Evolutionary conservation across 495 filamentous ascomycete species (phyloP), one percentile per base, ranked within the genome.

Genomic region (Pyrenopolyporus hunteri): DNA sequence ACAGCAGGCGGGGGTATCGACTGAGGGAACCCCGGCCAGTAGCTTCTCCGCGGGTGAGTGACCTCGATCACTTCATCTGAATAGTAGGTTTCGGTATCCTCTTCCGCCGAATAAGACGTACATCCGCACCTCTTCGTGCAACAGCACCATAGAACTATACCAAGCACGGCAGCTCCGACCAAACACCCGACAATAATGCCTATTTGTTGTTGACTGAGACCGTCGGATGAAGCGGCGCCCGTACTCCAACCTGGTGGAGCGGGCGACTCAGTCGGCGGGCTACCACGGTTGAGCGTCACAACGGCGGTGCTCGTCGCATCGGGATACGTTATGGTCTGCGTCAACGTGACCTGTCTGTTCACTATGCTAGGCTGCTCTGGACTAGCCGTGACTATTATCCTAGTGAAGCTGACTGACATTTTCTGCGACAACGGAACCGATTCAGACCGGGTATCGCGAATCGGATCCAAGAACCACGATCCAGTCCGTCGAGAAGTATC

Each of bases 301-400:
- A 69, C 13, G 9, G 66, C 59, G 2, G 69, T 71, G 16, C 56
- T 67, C 8, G 63, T 71, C 7, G 57, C 60, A 51, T 67, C 69
- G 14, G 63, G 56, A 22, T 64, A 61, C 0, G 59, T 69, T 36
- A 71, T 64, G 6, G 57, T 67, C 40, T 71, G 69, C 8, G 69
- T 71, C 22, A 71, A 51, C 8, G 62, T 57, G 20, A 62, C 63
- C 17, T 69, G 66, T 20, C 66, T 63, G 40, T 37, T 33, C 14
- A 45, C 13, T 17, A 63, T 35, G n/a, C 32, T 49, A 20, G 52
- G 42, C 6, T 42, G 23, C 17, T 53, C 51, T 20, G 19, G 51
- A 13, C 10, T 52, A 17, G 46, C 33, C 6, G 53, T 43, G 17
- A 50, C 16, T 39, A 50, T 28, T 22, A 47, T 25, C 26, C 53